A percentile compares a stretch with the other conserved stretches of the same genome.
Evolutionary conservation across 2,329 filamentous ascomycete species (phyloP).

Genomic region (Fragosphaeria purpurea): DNA sequence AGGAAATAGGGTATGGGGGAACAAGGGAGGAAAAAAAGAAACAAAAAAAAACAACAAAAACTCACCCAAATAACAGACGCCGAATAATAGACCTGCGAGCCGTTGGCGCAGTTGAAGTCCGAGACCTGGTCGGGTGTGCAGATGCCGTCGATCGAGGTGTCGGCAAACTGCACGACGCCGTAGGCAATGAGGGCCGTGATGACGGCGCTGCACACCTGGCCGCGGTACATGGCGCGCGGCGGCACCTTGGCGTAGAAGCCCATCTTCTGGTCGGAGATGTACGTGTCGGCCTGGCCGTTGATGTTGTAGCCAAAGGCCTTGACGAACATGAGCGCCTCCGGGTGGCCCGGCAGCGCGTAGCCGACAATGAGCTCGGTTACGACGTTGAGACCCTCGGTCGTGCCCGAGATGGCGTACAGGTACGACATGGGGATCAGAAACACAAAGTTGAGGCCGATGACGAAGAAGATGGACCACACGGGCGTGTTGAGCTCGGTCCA

Average conservation of each 20-base stretch:
- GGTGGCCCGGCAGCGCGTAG: conserved; percentile 37
- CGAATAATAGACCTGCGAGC: conserved; percentile 1
- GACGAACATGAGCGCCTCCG: conserved; percentile 41
- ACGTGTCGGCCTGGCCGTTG: conserved; percentile 5
- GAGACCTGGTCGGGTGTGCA: background rate
- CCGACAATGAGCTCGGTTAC: conserved; percentile 39
- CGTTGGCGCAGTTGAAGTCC: conserved; percentile 2
- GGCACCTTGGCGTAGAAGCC: conserved; percentile 9
- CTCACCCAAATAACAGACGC: conserved; percentile 5
- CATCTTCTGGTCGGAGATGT: conserved; percentile 9
- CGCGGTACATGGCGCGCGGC: conserved; percentile 8
- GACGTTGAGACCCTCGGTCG: conserved; percentile 37
- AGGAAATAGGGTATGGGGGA: background rate
- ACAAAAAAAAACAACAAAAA: background rate
- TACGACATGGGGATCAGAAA: conserved; percentile 35
- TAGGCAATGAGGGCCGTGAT: conserved; percentile 7
- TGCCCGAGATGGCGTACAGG: conserved; percentile 38
- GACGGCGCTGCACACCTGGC: conserved; percentile 6
- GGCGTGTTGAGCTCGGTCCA: conserved; percentile 1
- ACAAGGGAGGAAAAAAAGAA: background rate
- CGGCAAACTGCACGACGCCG: conserved; percentile 4
- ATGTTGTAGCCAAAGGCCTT: conserved; percentile 20
- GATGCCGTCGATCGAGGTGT: conserved; percentile 1
- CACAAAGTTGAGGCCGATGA: conserved; percentile 23
- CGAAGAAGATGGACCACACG: conserved; percentile 4